Base-by-base conservation (phyloP, 208 protist genomes). In the Acanthamoeba comandoni region DNA sequence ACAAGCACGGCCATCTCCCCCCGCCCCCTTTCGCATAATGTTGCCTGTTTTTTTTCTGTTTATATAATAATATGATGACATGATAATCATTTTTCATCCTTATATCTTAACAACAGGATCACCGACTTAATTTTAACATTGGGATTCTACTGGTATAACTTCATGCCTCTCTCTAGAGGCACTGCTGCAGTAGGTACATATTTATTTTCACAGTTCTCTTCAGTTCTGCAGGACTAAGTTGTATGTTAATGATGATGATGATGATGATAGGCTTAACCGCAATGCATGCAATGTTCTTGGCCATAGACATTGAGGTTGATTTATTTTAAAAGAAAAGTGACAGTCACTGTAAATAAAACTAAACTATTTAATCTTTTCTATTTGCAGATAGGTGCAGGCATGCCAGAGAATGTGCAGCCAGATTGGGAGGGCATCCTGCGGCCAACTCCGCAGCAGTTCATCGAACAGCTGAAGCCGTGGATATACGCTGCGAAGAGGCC, bases 141-240 rank as follows among this genome's bases (percentile, higher is more conserved):
- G 11, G 49, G 90, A 8, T 96, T 95, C 75, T 96, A 96, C 79
- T 96, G 94, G 94, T 96, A 96, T 58, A 96, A 96, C 73, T 96
- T 96, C 39, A 96, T 96, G 94, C 94, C 94, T 35, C 71, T 96
- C 49, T 92, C 86, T 70, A 48, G 94, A 58, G 94, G 94, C 31
- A 95, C 93, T 5, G 94, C 94, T 4, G 94, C 93, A 9, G 62
- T 95, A n/a, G 94, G 94, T 95, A 93, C 31, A 88, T 93, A 9
- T 51, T 19, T 9, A 17, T 94, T 1, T 35, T 92, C 0, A 57
- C 49, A 9, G 19, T 95, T 11, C 64, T 94, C 22, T n/a, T 93
- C 24, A 7, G 39, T 79, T n/a, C n/a, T n/a, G n/a, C n/a, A n/a
- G n/a, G n/a, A n/a, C n/a, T n/a, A n/a, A n/a, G n/a, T n/a, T n/a